These are phyloP conservation scores for Lactarius akahatsu DNA, from an alignment of 768 basidiomycete genomes.

Conservation along the genomic window DNA sequence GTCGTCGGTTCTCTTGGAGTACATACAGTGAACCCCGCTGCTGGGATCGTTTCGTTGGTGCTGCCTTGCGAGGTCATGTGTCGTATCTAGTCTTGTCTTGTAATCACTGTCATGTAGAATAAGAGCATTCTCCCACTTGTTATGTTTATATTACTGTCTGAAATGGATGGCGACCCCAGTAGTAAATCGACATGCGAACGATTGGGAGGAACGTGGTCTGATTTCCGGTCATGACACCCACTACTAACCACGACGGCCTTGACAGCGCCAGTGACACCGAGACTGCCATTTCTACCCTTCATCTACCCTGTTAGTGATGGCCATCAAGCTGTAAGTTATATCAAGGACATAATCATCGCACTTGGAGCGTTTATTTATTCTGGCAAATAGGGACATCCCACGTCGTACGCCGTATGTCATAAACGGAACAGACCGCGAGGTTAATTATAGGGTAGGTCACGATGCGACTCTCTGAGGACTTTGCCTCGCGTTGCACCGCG, in stretches of 20 bases:
- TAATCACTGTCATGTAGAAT: conserved; percentile 28
- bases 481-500: neutral
- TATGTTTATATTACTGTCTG: conserved; percentile 2
- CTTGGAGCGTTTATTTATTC: neutral
- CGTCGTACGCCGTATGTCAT: neutral
- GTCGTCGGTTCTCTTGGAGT: neutral
- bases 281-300: neutral
- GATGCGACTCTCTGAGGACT: neutral
- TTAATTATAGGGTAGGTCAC: neutral
- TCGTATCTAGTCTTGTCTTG: conserved; percentile 26
- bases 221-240: neutral
- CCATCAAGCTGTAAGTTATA: neutral
- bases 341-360: neutral
- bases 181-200: neutral
- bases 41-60: conserved; percentile 15
- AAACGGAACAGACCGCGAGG: neutral
- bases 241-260: neutral
- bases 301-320: neutral
- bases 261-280: neutral
- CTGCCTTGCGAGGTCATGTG: conserved; percentile 20
- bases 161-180: neutral
- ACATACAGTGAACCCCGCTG: neutral
- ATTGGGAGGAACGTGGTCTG: neutral
- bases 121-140: conserved; percentile 19
- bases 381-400: neutral